Evolutionary conservation across 2,329 filamentous ascomycete species (phyloP), one percentile per base, ranked within the genome.

Genomic region (Talaromyces marneffei): DNA sequence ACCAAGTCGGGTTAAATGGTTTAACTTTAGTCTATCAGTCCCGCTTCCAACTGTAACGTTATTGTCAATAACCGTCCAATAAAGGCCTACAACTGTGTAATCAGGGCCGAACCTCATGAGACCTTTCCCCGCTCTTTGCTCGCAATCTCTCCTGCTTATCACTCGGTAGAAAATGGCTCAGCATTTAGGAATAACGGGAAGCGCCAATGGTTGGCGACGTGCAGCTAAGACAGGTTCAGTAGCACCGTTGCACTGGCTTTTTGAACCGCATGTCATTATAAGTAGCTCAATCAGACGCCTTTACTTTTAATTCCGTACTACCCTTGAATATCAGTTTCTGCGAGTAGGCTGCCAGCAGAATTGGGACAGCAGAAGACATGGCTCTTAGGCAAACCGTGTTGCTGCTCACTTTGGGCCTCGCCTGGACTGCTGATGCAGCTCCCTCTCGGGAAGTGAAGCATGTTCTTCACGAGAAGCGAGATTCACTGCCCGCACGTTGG

Each of bases 391-490:
- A 50, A 48, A 18, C 50, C 16, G 9, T 60, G 40, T 18, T 61
- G 59, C 18, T 61, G 53, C 44, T 56, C 44, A 57, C 29, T 25
- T 35, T 57, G 16, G 44, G 59, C 14, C 53, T 61, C 12, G 44
- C 46, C n/a, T 50, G 56, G 40, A 59, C 46, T 35, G 56, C 55
- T 40, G 54, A 57, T 10, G 60, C 60, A 27, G 54, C 46, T 39
- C 54, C 60, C 4, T 40, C 54, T 35, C 42, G 44, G 18, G 52
- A 55, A 29, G 39, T 37, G n/a, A 55, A 55, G 16, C 55, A 62
- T 59, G 60, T 62, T n/a, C 42, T 62, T 27, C 60, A 62, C 46
- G 60, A 62, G 37, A 62, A 62, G 55, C 53, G 60, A 27, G 44
- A 62, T 29, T 44, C 55, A 5, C 5, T 31, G 35, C 60, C 54